Base-by-base conservation (phyloP, 352 stramenopile species). In the Globisporangium nunn region DNA sequence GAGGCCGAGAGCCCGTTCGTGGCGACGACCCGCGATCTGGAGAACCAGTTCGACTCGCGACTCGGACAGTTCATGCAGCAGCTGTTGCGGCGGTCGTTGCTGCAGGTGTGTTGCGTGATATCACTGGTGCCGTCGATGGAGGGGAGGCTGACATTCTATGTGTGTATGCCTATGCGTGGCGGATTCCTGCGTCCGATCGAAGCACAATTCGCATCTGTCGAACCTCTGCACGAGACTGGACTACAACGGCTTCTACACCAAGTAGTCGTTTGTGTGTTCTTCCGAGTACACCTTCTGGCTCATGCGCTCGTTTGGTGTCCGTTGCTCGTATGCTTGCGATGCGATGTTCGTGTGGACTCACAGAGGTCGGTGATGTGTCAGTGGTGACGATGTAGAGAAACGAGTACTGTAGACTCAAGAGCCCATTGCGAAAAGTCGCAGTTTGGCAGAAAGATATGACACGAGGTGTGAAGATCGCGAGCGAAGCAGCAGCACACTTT, bases 1-100 rank as follows among this genome's bases (percentile, higher is more conserved):
- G 72, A 89, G 18, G 58, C 70, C 31, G 85, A 87, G 28, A 93
- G 92, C 45, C 74, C 72, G 28, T 93, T 93, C 58, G 74, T 87
- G 18, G 70, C 74, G 14, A 87, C 86, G 64, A 94, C 84, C 5
- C 74, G 76, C 50, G 81, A 94, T 35, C 53, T 95, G 28, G 82
- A 95, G 60, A 86, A 84, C 45, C 82, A 93, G 23, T 96, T 97
- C 50, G 82, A 96, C 58, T 87, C 85, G 30, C 68, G 96, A 18
- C 71, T 96, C 18, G 68, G 66, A 7, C 78, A 96, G 43, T 96
- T 97, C 46, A 95, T 97, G 85, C 78, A 89, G 58, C 76, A 96
- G 69, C 62, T 97, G 48, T 60, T 93, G 35, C 77, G 74, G n/a
- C 75, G 84, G 10, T 95, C 85, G 14, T 70, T 85, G 18, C 56